phyloP scores from a whole-genome alignment of 305 asterid species.

The Coffea humblotiana region DNA sequence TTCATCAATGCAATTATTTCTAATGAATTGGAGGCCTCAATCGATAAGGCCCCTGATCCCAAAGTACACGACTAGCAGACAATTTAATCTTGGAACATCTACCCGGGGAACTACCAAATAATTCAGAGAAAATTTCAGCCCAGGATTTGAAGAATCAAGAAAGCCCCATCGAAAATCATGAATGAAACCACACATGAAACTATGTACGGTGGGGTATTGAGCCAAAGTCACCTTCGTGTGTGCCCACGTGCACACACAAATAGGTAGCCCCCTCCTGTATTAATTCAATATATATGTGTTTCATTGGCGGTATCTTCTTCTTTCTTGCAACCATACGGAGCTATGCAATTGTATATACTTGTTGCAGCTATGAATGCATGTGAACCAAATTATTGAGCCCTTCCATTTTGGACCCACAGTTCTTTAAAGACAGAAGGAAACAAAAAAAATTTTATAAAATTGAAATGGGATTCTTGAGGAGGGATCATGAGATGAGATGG shows the following conservation, averaged over 20 bases:
- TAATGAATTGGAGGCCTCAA: not conserved
- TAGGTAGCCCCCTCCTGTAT: conserved; percentile 36
- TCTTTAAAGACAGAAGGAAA: conserved; percentile 33
- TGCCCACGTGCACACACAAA: conserved; percentile 81
- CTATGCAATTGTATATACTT: conserved; percentile 17
- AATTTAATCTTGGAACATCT: conserved; percentile 28
- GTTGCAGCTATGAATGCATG: conserved; percentile 53
- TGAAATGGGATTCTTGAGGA: not conserved
- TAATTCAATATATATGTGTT: conserved; percentile 28
- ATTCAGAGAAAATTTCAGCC: conserved; percentile 29
- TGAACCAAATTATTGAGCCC: conserved; percentile 73
- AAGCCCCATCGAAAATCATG: conserved; percentile 32
- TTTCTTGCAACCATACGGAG: conserved; percentile 9
- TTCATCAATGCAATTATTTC: not conserved
- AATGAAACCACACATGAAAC: conserved; percentile 35
- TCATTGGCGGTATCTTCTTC: conserved; percentile 11
- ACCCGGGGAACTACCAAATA: conserved; percentile 27
- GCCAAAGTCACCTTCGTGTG: conserved; percentile 45
- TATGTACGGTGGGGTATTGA: conserved; percentile 51
- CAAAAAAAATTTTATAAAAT: conserved; percentile 28
- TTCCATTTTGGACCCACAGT: conserved; percentile 47
- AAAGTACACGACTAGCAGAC: conserved; percentile 35
- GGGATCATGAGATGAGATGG: conserved; percentile 15
- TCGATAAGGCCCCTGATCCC: conserved; percentile 14
- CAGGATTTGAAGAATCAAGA: conserved; percentile 30